Percentiles rank a stretch among this genome's conserved stretches.
These are phyloP conservation scores for Paspalum vaginatum DNA, from an alignment of 176 grass and related monocot species.

Conservation along the genomic window DNA sequence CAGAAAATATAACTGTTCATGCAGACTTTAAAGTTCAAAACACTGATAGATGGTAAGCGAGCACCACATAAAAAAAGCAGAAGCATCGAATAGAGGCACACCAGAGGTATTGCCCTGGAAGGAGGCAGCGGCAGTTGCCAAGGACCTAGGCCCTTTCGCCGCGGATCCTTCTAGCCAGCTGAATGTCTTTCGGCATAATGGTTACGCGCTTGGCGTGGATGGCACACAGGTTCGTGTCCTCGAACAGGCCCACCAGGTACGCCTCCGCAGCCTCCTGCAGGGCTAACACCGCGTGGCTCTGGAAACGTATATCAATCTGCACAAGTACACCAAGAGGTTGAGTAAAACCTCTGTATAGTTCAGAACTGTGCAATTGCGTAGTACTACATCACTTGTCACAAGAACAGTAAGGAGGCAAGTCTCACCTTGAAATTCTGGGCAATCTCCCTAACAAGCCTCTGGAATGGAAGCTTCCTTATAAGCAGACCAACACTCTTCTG, in stretches of 20 bases:
- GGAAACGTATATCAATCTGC: conserved; percentile 78
- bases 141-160: conserved; percentile 61
- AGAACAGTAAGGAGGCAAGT: background rate
- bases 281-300: conserved; percentile 67
- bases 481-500: conserved; percentile 71
- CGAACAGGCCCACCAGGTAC: conserved; percentile 64
- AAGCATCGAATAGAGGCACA: background rate
- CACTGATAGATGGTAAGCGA: background rate
- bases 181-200: conserved; percentile 82
- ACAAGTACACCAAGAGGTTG: background rate
- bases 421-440: conserved; percentile 72
- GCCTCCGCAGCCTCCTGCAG: conserved; percentile 72
- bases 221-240: conserved; percentile 74
- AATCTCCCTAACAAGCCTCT: conserved; percentile 83
- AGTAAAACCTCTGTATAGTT: background rate
- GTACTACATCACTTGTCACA: background rate
- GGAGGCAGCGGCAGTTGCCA: background rate
- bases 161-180: conserved; percentile 69
- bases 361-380: background rate
- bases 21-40: background rate
- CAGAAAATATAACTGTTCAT: conserved; percentile 2
- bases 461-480: conserved; percentile 74
- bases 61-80: background rate
- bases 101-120: background rate
- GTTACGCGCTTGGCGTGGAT: conserved; percentile 75